Conservation (phyloP, 75 land plant genomes). For the Pseudotsuga menziesii region DNA sequence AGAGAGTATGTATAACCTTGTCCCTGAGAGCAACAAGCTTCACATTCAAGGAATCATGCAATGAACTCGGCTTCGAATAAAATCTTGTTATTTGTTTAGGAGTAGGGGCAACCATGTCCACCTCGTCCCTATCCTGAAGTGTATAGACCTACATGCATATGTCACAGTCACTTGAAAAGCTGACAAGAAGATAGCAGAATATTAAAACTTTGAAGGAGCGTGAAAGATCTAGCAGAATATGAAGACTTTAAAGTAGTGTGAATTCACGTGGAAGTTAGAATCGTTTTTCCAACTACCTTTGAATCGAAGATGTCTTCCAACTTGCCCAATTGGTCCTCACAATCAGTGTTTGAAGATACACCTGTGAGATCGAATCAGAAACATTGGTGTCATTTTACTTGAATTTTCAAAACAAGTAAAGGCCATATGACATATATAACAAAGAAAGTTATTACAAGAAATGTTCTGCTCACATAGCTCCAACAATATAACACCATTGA, state of each 20-base stretch:
- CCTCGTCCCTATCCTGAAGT: slow-evolving; percentile 53
- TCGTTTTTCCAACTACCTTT: slow-evolving; percentile 23
- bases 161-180: background rate
- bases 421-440: too few relatives aligned
- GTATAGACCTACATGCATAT: slow-evolving; percentile 30
- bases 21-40: slow-evolving; percentile 35
- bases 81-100: slow-evolving; percentile 32
- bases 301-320: slow-evolving; percentile 61
- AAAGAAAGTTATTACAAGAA: too few relatives aligned
- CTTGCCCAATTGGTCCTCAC: slow-evolving; percentile 49
- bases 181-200: background rate
- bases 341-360: slow-evolving; percentile 43
- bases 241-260: background rate
- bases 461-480: too few relatives aligned
- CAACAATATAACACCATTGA: too few relatives aligned
- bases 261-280: too few relatives aligned
- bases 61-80: slow-evolving; percentile 19
- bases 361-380: slow-evolving; percentile 20
- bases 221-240: too few relatives aligned
- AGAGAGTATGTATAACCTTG: slow-evolving; percentile 32
- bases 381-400: too few relatives aligned
- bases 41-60: slow-evolving; percentile 20
- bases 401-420: background rate
- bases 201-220: too few relatives aligned
- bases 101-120: slow-evolving; percentile 63